Base-by-base conservation (phyloP, 805 yeast species). In the Yamadazyma paraphyllophila region DNA sequence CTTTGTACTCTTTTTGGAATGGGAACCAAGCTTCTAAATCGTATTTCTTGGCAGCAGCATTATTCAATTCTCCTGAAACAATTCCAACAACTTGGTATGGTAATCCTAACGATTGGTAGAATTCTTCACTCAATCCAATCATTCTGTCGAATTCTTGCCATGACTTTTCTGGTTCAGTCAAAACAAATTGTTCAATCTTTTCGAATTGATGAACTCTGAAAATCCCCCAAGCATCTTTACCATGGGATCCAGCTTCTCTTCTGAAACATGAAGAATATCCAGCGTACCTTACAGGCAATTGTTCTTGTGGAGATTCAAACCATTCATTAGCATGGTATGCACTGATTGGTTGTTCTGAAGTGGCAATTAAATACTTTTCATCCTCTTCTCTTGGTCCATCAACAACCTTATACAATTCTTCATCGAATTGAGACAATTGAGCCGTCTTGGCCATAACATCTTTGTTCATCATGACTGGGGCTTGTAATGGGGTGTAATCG, bases 11-110 rank as follows among this genome's bases (percentile, higher is more conserved):
- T 69, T 90, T 80, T 78, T 94, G 99, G 88, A 78, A 94, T 65
- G 99, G 99, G 95, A 94, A 94, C 99, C 99, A 94, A 42, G 99
- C 99, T 78, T 94, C 99, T 65, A 94, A 80, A 76, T 94, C 99
- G 76, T 85, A 94, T 72, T 94, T 94, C 79, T 94, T 94, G 55
- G 99, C 98, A 52, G 99, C 99, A 44, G 99, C 97, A 60, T 94
- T 94, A 80, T 94, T 94, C 67, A 94, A 82, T 76, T 92, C 99
- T 60, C 98, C 99, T 49, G 97, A 89, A 52, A 94, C 99, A 69
- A 94, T 94, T 59, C 96, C 96, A 53, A 94, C 99, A 48, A 94
- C 94, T 68, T 98, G 82, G 79, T 92, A 94, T 52, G 99, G 99
- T 60, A 94, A 73, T 36, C 91, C 92, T 55, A 94, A 81, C 26